Conservation (phyloP, 352 stramenopile genomes). For the Pilasporangium apinafurcum region DNA sequence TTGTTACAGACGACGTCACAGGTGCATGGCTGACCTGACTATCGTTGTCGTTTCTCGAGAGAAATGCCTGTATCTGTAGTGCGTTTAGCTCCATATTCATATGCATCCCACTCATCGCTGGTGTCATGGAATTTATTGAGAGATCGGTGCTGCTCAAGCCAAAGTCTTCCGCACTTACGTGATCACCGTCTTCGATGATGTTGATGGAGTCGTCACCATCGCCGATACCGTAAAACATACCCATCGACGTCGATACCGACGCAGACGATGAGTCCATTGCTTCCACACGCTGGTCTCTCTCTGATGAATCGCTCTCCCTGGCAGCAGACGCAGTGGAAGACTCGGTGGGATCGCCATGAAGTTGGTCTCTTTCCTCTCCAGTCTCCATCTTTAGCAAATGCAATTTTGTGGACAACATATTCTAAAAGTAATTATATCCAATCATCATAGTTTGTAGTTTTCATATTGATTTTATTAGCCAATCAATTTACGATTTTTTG, state of each 20-base stretch:
- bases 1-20: neutral
- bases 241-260: neutral
- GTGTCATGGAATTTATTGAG: conserved; percentile 44
- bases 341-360: neutral
- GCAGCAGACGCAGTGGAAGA: neutral
- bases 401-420: too few species aligned
- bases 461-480: neutral
- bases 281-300: neutral
- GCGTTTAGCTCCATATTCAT: conserved; percentile 54
- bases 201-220: conserved; percentile 23
- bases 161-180: conserved; percentile 50
- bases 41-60: conserved; percentile 23
- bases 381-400: neutral
- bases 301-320: neutral
- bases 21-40: neutral
- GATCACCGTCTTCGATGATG: conserved; percentile 42
- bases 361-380: neutral
- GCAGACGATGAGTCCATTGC: neutral
- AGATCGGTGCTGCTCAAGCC: conserved; percentile 22
- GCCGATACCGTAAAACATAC: conserved; percentile 11
- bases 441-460: too few species aligned
- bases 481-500: too few species aligned
- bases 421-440: too few species aligned
- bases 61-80: conserved; percentile 47
- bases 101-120: conserved; percentile 24